phyloP scores from a whole-genome alignment of 176 grass and related monocot genomes.

The Paspalum notatum region DNA sequence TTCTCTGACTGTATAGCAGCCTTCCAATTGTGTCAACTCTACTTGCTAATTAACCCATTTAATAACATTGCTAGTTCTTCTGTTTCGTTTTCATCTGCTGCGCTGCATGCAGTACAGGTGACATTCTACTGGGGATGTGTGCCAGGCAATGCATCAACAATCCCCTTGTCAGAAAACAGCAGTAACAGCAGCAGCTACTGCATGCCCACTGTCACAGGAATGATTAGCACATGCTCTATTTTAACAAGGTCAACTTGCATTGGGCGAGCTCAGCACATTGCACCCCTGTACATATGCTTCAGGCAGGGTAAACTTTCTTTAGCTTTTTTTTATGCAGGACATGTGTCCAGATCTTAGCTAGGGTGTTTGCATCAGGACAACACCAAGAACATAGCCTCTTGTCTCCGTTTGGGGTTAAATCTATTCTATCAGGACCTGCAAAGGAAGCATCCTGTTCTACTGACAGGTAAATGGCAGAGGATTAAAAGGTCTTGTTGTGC shows the following conservation, averaged over 20 bases:
- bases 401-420: conserved; percentile 26
- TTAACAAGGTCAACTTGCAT: conserved; percentile 52
- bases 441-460: conserved; percentile 25
- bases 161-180: conserved; percentile 42
- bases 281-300: conserved; percentile 21
- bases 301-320: conserved; percentile 41
- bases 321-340: conserved; percentile 33
- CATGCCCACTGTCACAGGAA: conserved; percentile 47
- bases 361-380: conserved; percentile 35
- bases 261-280: conserved; percentile 36
- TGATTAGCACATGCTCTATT: conserved; percentile 42
- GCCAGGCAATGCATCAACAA: conserved; percentile 36
- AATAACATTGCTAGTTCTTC: conserved; percentile 18
- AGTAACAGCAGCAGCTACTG: conserved; percentile 44
- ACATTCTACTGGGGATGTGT: conserved; percentile 61
- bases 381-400: conserved; percentile 30
- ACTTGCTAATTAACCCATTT: conserved; percentile 34
- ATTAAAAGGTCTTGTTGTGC: neutral
- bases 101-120: conserved; percentile 1
- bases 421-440: neutral
- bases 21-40: conserved; percentile 32
- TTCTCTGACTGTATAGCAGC: conserved; percentile 22
- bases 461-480: neutral
- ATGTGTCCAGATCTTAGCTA: conserved; percentile 41
- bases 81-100: conserved; percentile 28